Percentiles rank a stretch among this genome's conserved stretches.
Evolutionary conservation across 345 rosid genomes (phyloP).

Genomic region (Abelmoschus esculentus): DNA sequence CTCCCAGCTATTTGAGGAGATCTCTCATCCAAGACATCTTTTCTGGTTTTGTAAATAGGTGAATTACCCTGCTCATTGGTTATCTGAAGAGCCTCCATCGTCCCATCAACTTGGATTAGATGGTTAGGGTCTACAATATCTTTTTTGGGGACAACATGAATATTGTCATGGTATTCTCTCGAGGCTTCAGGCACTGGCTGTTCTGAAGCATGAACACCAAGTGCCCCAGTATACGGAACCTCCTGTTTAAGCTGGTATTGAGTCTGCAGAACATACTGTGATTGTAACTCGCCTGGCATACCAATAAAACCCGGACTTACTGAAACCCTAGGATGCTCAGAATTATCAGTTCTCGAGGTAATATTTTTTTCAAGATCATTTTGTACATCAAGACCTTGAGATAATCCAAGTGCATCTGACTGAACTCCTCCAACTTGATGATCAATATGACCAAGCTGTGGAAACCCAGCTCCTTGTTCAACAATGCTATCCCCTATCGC

Average conservation of each 20-base stretch:
- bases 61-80: conserved; percentile 26
- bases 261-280: conserved; percentile 19
- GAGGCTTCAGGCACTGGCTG: conserved; percentile 24
- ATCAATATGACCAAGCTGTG: conserved; percentile 23
- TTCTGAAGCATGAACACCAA: conserved; percentile 30
- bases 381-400: conserved; percentile 23
- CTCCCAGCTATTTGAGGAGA: conserved; percentile 23
- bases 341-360: conserved; percentile 18
- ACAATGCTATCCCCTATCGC: conserved; percentile 25
- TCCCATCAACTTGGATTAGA: conserved; percentile 30
- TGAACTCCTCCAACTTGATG: conserved; percentile 26
- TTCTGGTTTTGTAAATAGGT: conserved; percentile 24
- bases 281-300: conserved; percentile 21
- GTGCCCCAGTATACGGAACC: conserved; percentile 18
- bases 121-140: conserved; percentile 29
- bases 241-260: conserved; percentile 32
- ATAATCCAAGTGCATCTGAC: conserved; percentile 20
- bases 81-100: conserved; percentile 32
- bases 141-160: conserved; percentile 26
- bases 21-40: conserved; percentile 29
- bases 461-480: conserved; percentile 33
- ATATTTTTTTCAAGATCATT: conserved; percentile 19
- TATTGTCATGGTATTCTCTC: conserved; percentile 22
- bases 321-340: conserved; percentile 24
- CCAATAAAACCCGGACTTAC: conserved; percentile 20